Percentiles rank a stretch among this genome's conserved stretches.
phyloP scores from a whole-genome alignment of 495 filamentous ascomycete species.

The Trypethelium eluteriae region DNA sequence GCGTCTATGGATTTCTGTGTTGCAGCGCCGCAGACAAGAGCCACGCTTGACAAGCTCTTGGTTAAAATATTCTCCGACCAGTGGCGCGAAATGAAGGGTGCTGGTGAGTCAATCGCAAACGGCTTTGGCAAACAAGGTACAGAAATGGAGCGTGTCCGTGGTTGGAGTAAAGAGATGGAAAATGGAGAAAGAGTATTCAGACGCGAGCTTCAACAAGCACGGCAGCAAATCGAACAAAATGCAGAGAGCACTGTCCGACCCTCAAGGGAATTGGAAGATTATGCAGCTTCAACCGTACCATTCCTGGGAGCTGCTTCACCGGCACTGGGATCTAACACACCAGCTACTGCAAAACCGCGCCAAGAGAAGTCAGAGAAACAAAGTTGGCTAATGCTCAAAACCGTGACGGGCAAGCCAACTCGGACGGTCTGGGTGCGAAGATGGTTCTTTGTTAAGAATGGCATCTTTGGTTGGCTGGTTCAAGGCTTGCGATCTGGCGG shows the following conservation, averaged over 20 bases:
- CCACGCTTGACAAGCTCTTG: constrained; percentile 73
- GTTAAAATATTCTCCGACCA: constrained; percentile 77
- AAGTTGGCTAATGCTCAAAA: constrained; percentile 84
- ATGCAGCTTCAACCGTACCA: constrained; percentile 76
- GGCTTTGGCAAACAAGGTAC: constrained; percentile 53
- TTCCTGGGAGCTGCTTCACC: constrained; percentile 68
- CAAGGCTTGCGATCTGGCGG: constrained; percentile 75
- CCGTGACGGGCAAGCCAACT: constrained; percentile 77
- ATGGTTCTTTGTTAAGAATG: constrained; percentile 92
- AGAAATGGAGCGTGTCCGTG: constrained; percentile 84
- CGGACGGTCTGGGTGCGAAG: constrained; percentile 78
- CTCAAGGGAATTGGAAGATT: constrained; percentile 87
- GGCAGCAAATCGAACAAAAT: constrained; percentile 74
- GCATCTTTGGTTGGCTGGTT: constrained; percentile 93
- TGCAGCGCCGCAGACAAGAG: constrained; percentile 71
- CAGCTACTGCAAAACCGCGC: constrained; percentile 34
- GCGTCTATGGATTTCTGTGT: constrained; percentile 90
- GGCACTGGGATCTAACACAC: constrained; percentile 42
- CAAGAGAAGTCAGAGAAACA: constrained; percentile 63
- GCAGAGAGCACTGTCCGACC: constrained; percentile 64
- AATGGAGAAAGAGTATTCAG: constrained; percentile 67
- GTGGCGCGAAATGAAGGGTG: constrained; percentile 69
- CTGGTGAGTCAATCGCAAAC: constrained; percentile 51
- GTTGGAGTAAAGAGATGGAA: constrained; percentile 93
- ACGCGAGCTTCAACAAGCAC: constrained; percentile 66